phyloP scores from a whole-genome alignment of 805 yeast genomes.

The Cyberlindnera saturnus region DNA sequence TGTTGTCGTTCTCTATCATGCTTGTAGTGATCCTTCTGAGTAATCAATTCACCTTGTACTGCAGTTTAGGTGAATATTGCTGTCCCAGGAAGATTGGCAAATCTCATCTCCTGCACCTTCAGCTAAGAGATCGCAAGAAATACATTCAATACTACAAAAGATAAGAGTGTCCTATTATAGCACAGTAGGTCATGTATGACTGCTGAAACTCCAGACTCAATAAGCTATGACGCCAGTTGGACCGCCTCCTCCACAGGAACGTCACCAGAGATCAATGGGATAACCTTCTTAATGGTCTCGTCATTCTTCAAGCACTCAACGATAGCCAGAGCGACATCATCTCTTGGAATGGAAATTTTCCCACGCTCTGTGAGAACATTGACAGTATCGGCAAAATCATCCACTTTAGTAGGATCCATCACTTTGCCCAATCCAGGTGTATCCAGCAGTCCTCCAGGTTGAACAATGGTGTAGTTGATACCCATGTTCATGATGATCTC shows the following conservation, averaged over 20 bases:
- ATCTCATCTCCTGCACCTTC: no score
- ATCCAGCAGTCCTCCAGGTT: slow-evolving; percentile 43
- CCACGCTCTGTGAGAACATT: neutral
- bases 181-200: no score
- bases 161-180: no score
- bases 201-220: no score
- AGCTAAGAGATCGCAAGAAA: no score
- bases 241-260: slow-evolving; percentile 1
- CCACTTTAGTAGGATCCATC: slow-evolving; percentile 23
- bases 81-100: no score
- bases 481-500: slow-evolving; percentile 35
- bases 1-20: no score
- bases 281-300: slow-evolving; percentile 36
- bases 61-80: no score
- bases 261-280: slow-evolving; percentile 40
- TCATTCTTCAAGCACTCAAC: slow-evolving; percentile 30
- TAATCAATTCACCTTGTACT: no score
- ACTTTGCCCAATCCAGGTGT: slow-evolving; percentile 39
- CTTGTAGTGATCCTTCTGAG: no score
- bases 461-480: slow-evolving; percentile 43
- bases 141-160: no score
- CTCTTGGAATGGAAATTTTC: slow-evolving; percentile 29
- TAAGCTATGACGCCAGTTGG: no score
- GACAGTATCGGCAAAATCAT: slow-evolving; percentile 5
- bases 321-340: slow-evolving; percentile 49